Conservation (phyloP, 2,329 filamentous ascomycete genomes). For the Talaromyces funiculosus region DNA sequence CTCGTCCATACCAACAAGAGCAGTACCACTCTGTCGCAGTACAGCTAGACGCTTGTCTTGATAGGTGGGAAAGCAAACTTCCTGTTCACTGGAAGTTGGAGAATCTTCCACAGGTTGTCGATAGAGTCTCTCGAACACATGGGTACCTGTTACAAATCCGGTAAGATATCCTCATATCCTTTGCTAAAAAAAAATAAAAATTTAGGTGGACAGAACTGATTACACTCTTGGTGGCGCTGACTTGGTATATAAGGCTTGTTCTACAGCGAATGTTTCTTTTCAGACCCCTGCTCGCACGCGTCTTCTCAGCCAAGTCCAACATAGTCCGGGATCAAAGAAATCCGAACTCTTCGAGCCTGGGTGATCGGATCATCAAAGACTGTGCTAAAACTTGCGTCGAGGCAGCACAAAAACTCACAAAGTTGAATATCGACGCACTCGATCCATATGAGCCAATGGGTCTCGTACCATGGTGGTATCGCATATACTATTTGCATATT, state of each 20-base stretch:
- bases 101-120: slow-evolving; percentile 9
- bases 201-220: neutral
- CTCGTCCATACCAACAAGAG: slow-evolving; percentile 16
- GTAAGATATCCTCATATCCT: slow-evolving; percentile 8
- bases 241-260: slow-evolving; percentile 12
- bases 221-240: neutral
- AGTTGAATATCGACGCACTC: slow-evolving; percentile 15
- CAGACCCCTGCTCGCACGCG: slow-evolving; percentile 18
- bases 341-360: slow-evolving; percentile 8
- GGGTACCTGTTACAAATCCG: slow-evolving; percentile 17
- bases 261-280: slow-evolving; percentile 17
- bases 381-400: slow-evolving; percentile 18
- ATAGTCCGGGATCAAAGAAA: neutral
- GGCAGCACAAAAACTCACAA: slow-evolving; percentile 15
- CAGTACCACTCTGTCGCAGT: slow-evolving; percentile 17
- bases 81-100: slow-evolving; percentile 13
- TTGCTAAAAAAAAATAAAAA: neutral
- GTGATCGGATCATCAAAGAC: slow-evolving; percentile 17
- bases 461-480: slow-evolving; percentile 19
- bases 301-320: slow-evolving; percentile 14
- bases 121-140: slow-evolving; percentile 12
- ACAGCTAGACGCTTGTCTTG: slow-evolving; percentile 17
- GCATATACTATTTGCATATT: slow-evolving; percentile 21
- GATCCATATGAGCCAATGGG: slow-evolving; percentile 15
- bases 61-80: slow-evolving; percentile 17